Percentiles rank a stretch among this genome's conserved stretches.
These are phyloP conservation scores for Pontederia crassipes DNA, from an alignment of 176 grass and related monocot species.

Conservation along the genomic window DNA sequence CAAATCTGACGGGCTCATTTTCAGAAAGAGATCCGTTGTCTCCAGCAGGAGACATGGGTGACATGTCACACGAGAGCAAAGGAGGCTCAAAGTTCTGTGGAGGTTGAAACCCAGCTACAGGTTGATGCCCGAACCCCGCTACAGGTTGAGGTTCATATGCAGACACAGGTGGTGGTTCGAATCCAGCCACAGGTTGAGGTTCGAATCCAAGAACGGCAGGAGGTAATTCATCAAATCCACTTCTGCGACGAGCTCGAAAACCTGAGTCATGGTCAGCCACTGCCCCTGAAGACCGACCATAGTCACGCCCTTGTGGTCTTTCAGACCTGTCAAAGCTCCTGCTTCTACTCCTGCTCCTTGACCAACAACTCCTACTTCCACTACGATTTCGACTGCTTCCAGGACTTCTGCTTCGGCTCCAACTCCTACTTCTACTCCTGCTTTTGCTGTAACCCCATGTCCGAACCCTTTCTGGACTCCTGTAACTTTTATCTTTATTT, in stretches of 20 bases:
- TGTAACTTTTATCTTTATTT: conserved; percentile 53
- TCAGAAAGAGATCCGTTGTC: too few species aligned
- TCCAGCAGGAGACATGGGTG: too few species aligned
- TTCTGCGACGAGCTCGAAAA: background rate
- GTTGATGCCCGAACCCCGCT: background rate
- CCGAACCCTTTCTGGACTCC: conserved; percentile 54
- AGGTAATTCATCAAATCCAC: background rate
- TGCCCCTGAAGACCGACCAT: background rate
- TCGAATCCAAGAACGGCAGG: too few species aligned
- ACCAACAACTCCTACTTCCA: conserved; percentile 33
- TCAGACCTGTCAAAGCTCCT: conserved; percentile 24
- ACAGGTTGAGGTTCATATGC: background rate
- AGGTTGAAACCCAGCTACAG: too few species aligned
- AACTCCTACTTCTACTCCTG: conserved; percentile 42
- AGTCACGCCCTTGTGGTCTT: conserved; percentile 2
- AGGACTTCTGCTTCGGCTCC: conserved; percentile 44
- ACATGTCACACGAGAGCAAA: too few species aligned
- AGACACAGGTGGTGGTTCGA: background rate
- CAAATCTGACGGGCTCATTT: too few species aligned
- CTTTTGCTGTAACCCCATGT: conserved; percentile 42
- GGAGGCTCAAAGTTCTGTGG: too few species aligned
- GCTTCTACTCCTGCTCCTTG: conserved; percentile 45
- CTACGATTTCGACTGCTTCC: conserved; percentile 43
- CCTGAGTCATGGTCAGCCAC: background rate
- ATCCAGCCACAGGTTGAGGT: background rate